Percentiles rank a stretch among this genome's conserved stretches.
Evolutionary conservation across 805 yeast species (phyloP).

Genomic region (Ogataea nitratoaversa): DNA sequence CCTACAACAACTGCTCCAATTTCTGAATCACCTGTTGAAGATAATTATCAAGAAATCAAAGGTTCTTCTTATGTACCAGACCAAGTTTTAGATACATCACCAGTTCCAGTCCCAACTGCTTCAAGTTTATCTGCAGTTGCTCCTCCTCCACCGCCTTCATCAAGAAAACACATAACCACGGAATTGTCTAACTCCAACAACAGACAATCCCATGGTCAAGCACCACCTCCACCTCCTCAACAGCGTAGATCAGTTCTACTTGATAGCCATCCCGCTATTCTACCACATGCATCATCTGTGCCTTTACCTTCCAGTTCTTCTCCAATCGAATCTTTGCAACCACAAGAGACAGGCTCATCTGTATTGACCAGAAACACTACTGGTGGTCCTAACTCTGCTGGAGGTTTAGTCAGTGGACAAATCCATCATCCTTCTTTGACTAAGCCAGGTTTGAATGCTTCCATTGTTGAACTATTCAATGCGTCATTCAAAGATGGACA

Average conservation of each 20-base stretch:
- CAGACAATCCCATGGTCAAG: constrained; percentile 26
- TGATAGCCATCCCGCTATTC: constrained; percentile 1
- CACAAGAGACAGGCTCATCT: constrained; percentile 43
- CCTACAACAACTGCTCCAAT: constrained; percentile 18
- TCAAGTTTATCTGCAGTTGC: constrained; percentile 6
- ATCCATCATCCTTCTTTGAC: constrained; percentile 49
- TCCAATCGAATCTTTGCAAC: too few species aligned
- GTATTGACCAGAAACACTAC: constrained; percentile 29
- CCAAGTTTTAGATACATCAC: too few species aligned
- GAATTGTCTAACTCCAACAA: constrained; percentile 10
- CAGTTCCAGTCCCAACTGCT: constrained; percentile 6
- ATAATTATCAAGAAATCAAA: neutral
- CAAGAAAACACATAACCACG: constrained; percentile 28
- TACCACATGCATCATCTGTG: constrained; percentile 1
- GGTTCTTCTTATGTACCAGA: constrained; percentile 3
- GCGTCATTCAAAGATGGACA: constrained; percentile 71
- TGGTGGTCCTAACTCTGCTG: constrained; percentile 20
- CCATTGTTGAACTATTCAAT: constrained; percentile 80
- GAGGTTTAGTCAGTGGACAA: constrained; percentile 31
- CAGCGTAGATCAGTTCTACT: constrained; percentile 26
- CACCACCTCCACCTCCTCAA: constrained; percentile 33
- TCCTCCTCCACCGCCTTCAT: constrained; percentile 33
- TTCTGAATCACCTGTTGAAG: constrained; percentile 9
- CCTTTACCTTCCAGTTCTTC: too few species aligned
- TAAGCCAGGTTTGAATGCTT: constrained; percentile 68